Evolutionary conservation across 179 eudicot species (phyloP).

Genomic region (Gypsophila paniculata): DNA sequence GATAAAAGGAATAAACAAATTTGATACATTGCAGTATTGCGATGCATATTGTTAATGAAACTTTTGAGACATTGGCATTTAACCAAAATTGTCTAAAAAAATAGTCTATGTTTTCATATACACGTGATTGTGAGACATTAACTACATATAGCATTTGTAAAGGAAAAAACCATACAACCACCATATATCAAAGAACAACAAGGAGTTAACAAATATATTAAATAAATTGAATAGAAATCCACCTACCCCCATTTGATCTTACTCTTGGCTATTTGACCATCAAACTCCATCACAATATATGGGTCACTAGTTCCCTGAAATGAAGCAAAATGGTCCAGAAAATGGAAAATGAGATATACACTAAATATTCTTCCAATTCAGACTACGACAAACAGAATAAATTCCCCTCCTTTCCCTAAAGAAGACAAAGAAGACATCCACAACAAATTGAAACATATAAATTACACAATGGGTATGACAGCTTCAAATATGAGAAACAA

Average conservation of each 20-base stretch:
- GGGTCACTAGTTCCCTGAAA: conserved; percentile 98
- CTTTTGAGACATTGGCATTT: background rate
- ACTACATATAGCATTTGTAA: background rate
- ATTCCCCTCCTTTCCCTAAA: conserved; percentile 3
- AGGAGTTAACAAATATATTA: background rate
- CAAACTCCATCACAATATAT: conserved; percentile 74
- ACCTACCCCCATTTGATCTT: conserved; percentile 90
- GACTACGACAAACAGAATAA: background rate
- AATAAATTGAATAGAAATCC: conserved; percentile 9
- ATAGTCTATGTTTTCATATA: background rate
- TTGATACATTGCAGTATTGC: background rate
- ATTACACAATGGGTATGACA: background rate
- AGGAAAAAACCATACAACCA: conserved; percentile 13
- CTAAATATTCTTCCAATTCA: background rate
- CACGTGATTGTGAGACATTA: background rate
- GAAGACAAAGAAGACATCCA: background rate
- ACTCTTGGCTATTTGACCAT: conserved; percentile 79
- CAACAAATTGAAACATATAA: conserved; percentile 1
- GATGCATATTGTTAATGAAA: background rate
- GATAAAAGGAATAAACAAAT: no score
- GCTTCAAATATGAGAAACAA: background rate
- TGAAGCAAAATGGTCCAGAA: conserved; percentile 9
- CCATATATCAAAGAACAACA: conserved; percentile 2
- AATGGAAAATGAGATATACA: background rate
- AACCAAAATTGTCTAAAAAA: background rate